Percentiles rank a stretch among this genome's conserved stretches.
These are phyloP conservation scores for Lizonia empirigonia DNA, from an alignment of 2,329 filamentous ascomycete species.

Conservation along the genomic window DNA sequence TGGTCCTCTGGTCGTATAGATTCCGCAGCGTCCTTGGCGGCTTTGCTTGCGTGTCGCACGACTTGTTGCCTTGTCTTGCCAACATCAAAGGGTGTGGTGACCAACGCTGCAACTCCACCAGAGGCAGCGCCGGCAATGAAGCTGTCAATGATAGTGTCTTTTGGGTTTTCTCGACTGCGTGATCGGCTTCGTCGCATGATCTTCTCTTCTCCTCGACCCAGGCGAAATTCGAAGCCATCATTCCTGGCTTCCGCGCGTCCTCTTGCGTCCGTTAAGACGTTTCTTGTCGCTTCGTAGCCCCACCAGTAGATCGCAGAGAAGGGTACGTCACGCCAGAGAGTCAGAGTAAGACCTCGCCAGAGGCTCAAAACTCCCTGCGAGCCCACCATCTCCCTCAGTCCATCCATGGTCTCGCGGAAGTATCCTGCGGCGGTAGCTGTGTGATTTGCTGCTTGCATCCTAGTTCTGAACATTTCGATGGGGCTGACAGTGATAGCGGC, in stretches of 20 bases:
- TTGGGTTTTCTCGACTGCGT: slow-evolving; percentile 71
- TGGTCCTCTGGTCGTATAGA: slow-evolving; percentile 69
- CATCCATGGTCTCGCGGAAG: slow-evolving; percentile 77
- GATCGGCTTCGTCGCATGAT: slow-evolving; percentile 52
- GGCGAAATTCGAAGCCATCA: slow-evolving; percentile 39
- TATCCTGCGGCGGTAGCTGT: slow-evolving; percentile 62
- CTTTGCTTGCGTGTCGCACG: slow-evolving; percentile 62
- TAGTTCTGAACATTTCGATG: slow-evolving; percentile 91
- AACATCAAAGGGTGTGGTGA: slow-evolving; percentile 96
- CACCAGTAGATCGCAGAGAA: slow-evolving; percentile 99
- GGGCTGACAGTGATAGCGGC: slow-evolving; percentile 85
- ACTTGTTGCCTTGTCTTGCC: slow-evolving; percentile 96
- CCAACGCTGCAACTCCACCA: slow-evolving; percentile 81
- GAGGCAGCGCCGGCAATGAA: slow-evolving; percentile 85
- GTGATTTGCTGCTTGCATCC: slow-evolving; percentile 77
- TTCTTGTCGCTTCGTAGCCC: slow-evolving; percentile 87
- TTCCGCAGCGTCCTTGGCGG: slow-evolving; percentile 50
- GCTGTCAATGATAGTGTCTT: slow-evolving; percentile 81
- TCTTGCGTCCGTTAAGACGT: slow-evolving; percentile 71
- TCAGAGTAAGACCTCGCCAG: slow-evolving; percentile 89
- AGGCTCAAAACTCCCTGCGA: slow-evolving; percentile 78
- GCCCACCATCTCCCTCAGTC: slow-evolving; percentile 78
- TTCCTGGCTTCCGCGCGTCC: slow-evolving; percentile 52
- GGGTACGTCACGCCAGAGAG: slow-evolving; percentile 94
- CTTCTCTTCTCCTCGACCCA: slow-evolving; percentile 41